Base-by-base conservation (phyloP, 441 rosid species). In the Croton laevigatus region DNA sequence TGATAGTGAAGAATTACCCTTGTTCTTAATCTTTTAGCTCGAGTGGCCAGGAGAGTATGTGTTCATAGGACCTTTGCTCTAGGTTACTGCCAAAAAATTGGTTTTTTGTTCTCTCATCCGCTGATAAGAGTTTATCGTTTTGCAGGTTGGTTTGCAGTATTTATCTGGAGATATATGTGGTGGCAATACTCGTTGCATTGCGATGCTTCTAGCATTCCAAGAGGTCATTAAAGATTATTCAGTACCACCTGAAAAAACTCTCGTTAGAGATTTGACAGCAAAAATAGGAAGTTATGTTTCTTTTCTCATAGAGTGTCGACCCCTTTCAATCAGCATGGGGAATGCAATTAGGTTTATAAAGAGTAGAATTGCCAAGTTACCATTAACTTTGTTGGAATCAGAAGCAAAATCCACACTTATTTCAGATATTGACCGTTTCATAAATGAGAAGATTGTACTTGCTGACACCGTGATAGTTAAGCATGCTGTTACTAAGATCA, bases 251-350 rank as follows among this genome's bases (percentile, higher is more conserved):
- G 91, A 91, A 82, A 93, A 89, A 81, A 83, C 87, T 72, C 86
- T 93, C 65, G 76, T 68, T 80, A 79, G 97, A 74, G 94, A 91
- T 75, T 83, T 90, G 75, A 93, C 97, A 52, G 79, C 94, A 1
- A 91, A 83, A 80, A 81, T 93, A 60, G 87, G 92, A 76, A 85
- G 84, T 77, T 89, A 88, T 42, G 94, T 91, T 77, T 90, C 97
- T 54, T 93, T 93, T 80, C 82, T 91, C 62, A 89, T 83, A 34
- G 95, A 89, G 67, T 93, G 97, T 70, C 87, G 94, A 17, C 97
- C 97, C 60, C 89, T 93, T 71, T 89, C 97, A 32, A 73, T 91
- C 64, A 93, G 98, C 81, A 91, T 91, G 98, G 97, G 98, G 8
- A 91, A 93, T 70, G 89, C 92, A 10, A 91, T 93, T 53, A 84